Evolutionary conservation across 2,329 filamentous ascomycete species (phyloP).

Genomic region (Rhynchosporium agropyri): DNA sequence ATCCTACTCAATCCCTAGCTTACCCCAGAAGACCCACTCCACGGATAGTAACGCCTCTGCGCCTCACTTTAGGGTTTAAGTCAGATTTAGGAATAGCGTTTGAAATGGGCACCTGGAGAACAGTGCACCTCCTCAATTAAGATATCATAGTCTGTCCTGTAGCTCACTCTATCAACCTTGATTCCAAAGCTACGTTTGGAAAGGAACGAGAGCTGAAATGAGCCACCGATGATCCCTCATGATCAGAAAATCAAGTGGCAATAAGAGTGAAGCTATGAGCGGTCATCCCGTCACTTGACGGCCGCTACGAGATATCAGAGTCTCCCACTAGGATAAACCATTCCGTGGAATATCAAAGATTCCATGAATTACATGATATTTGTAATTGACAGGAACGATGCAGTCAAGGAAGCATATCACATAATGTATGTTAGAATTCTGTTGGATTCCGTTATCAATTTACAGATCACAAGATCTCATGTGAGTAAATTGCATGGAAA

Average conservation of each 20-base stretch:
- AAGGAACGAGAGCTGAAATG: neutral
- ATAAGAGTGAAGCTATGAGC: neutral
- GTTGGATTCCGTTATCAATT: no score
- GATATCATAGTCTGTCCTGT: neutral
- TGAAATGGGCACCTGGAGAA: neutral
- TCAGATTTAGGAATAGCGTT: neutral
- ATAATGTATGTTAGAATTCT: no score
- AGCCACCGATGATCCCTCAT: neutral
- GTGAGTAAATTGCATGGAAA: neutral
- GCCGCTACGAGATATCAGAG: neutral
- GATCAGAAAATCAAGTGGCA: neutral
- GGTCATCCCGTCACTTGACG: conserved; percentile 6
- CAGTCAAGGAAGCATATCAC: no score
- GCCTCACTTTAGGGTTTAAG: conserved; percentile 1
- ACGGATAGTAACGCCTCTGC: neutral
- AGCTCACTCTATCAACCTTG: neutral
- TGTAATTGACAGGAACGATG: no score
- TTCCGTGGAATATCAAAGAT: no score
- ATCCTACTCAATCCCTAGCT: neutral
- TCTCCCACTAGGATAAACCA: no score
- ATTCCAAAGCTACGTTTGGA: neutral
- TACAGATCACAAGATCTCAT: conserved; percentile 5
- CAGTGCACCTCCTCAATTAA: neutral
- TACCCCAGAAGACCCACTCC: neutral
- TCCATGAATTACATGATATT: no score